Evolutionary conservation across 495 filamentous ascomycete genomes (phyloP), one percentile per base, ranked within the genome.

Genomic region (Daldinia caldariorum): DNA sequence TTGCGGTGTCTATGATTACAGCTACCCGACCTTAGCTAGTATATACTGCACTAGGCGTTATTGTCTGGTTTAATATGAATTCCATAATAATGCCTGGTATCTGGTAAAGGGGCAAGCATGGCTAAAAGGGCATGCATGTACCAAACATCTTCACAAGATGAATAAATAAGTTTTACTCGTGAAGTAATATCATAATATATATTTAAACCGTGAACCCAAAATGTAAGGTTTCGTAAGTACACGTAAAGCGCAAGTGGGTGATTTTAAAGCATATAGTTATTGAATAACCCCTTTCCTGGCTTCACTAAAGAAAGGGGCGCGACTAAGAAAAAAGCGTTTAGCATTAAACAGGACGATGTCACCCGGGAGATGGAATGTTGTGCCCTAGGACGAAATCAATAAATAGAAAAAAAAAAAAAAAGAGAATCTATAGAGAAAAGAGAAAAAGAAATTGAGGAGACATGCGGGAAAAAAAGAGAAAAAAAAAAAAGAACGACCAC

Each of bases 401-500:
- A 5, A n/a, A 13, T 20, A 13, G n/a, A 13, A 13, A 56, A 20
- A n/a, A 0, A 8, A 20, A 6, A 34, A 29, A 34, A 2, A 5
- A 16, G 22, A 56, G 26, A 56, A 50, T 14, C n/a, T 53, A 26
- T 5, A 41, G 2, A 63, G 54, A 63, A 54, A 13, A 16, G 26
- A 55, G 38, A 43, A 22, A 18, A 61, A 37, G 37, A 65, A 26
- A n/a, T 12, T 34, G 18, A 38, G 32, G 49, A 14, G 34, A 4
- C 1, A 26, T 26, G 26, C n/a, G 12, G 9, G 0, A 10, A 20
- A 7, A 35, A 31, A 34, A 2, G 9, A 16, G 22, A 56, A 35
- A 56, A 50, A 3, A 63, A 59, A 26, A 49, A 66, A 58, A 51
- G 16, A 1, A 57, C 70, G 70, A 73, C 70, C 70, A 73, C 61